A percentile compares a stretch with the other conserved stretches of the same genome.
Conservation (phyloP, 2,329 filamentous ascomycete genomes). For the Monilinia fructigena region DNA sequence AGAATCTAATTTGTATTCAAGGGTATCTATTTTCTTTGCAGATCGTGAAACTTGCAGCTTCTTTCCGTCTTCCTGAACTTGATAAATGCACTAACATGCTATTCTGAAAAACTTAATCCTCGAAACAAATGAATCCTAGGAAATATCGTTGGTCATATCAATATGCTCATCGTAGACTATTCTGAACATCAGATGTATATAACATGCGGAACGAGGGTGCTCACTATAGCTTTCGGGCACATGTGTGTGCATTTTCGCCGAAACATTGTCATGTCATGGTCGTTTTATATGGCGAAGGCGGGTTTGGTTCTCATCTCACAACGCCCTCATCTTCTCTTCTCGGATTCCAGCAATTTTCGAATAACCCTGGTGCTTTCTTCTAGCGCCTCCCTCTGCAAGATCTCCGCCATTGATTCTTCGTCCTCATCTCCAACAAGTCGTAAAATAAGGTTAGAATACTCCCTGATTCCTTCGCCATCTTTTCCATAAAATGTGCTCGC, state of each 20-base stretch:
- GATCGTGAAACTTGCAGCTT: neutral
- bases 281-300: neutral
- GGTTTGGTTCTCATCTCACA: neutral
- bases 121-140: neutral
- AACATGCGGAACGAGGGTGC: neutral
- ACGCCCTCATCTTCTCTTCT: conserved; percentile 39
- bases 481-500: conserved; percentile 52
- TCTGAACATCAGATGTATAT: neutral
- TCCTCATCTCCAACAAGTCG: conserved; percentile 46
- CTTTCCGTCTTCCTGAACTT: neutral
- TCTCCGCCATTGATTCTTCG: conserved; percentile 41
- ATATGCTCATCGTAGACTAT: neutral
- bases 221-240: neutral
- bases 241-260: neutral
- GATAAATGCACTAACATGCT: neutral
- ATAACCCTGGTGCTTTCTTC: conserved; percentile 50
- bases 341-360: conserved; percentile 47
- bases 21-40: neutral
- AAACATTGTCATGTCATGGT: neutral
- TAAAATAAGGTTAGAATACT: conserved; percentile 58
- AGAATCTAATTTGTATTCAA: conserved; percentile 9
- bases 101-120: neutral
- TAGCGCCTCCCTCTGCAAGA: conserved; percentile 47
- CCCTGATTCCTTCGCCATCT: conserved; percentile 58
- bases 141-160: too few relatives aligned